A percentile compares a stretch with the other conserved stretches of the same genome.
Evolutionary conservation across 2,329 filamentous ascomycete species (phyloP).

Genomic region (Amylocarpus encephaloides): DNA sequence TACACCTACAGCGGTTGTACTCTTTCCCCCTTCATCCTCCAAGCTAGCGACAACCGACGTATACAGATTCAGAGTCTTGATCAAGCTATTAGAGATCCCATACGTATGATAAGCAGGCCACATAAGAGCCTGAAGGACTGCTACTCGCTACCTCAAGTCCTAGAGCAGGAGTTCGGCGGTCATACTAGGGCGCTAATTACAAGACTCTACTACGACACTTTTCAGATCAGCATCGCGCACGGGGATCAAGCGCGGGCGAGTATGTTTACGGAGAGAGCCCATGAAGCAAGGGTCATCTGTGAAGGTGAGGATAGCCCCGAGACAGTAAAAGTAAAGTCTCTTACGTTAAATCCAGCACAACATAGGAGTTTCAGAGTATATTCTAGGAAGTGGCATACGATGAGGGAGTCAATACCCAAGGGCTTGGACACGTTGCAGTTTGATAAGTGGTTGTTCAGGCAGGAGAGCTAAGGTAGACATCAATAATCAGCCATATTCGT

Average conservation of each 20-base stretch:
- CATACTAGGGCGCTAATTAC: too few relatives aligned
- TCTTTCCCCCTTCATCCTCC: conserved; percentile 18
- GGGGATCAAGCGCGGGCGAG: conserved; percentile 38
- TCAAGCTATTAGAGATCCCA: conserved; percentile 27
- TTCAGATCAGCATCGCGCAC: conserved; percentile 36
- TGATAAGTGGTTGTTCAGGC: neutral
- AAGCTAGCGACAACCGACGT: conserved; percentile 29
- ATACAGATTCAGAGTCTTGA: conserved; percentile 29
- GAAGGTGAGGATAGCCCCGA: conserved; percentile 35
- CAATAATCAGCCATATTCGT: too few relatives aligned
- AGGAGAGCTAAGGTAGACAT: neutral
- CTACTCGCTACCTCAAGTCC: conserved; percentile 23
- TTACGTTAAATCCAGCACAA: conserved; percentile 1
- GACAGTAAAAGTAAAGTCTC: conserved; percentile 18
- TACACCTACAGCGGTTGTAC: conserved; percentile 29
- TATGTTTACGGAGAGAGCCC: conserved; percentile 35
- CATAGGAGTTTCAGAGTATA: conserved; percentile 6
- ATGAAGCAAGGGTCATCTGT: conserved; percentile 30
- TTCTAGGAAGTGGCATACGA: neutral
- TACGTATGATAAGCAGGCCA: conserved; percentile 21
- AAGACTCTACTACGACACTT: conserved; percentile 38
- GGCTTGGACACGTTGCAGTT: neutral
- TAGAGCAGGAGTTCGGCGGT: conserved; percentile 20
- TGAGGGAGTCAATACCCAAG: neutral
- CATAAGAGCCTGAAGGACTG: conserved; percentile 21